Evolutionary conservation across 306 rosid genomes (phyloP), one percentile per base, ranked within the genome.

Genomic region (Ormosia emarginata): DNA sequence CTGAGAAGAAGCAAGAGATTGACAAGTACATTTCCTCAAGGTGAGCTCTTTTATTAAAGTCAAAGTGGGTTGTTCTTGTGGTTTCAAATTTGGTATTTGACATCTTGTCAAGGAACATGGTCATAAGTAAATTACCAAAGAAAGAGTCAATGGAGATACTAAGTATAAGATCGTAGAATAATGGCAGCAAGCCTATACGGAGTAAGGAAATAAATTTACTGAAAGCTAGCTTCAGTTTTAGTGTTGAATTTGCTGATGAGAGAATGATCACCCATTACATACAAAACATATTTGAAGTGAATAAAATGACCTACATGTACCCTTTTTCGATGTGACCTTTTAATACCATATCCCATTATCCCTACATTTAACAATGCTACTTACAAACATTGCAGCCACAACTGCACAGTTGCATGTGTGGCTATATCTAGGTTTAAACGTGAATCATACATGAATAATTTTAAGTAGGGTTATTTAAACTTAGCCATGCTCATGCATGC

Each of bases 1-100:
- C 71, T 39, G 86, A 78, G 7, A 81, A 77, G 62, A 67, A 81
- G 34, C 62, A 44, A 4, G 84, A 59, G 33, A 43, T 84, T 69
- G 65, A 78, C 4, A 68, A 43, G 43, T 87, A 87, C 53, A 81
- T 87, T 67, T 67, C 77, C 34, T 81, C 80, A 12, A 73, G 79
- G 90, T 84, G 53, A 77, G 75, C 57, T 46, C 39, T 56, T 65
- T 63, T 80, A 14, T 10, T 30, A 8, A 24, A 52, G 37, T 76
- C 17, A 39, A 37, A 3, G 6, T 37, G n/a, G 13, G 47, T 17
- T 41, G 13, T 55, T 64, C 47, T 39, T 53, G 17, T 13, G 24
- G 32, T 13, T 78, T 64, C 15, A 3, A 12, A 36, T 71, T 15
- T 71, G 11, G 17, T 18, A 17, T 30, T 40, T 74, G 2, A 64